Conservation (phyloP, 129 eudicot species). For the Mikania micrantha region DNA sequence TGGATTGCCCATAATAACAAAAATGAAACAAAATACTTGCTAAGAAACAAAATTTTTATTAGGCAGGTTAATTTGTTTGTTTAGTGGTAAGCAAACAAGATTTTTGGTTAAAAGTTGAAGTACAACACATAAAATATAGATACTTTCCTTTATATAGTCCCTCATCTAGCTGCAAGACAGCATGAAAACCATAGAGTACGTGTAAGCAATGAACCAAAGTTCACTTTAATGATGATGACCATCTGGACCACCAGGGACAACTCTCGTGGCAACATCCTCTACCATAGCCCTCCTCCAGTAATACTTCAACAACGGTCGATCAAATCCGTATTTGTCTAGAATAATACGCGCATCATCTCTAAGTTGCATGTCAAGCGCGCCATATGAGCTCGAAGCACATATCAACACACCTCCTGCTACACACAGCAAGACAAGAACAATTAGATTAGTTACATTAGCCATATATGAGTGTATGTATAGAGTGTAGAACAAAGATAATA, state of each 20-base stretch:
- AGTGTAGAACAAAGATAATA: not conserved
- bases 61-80: no score
- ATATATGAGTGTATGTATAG: slow-evolving; percentile 5
- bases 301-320: slow-evolving; percentile 30
- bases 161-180: slow-evolving; percentile 15
- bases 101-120: not conserved
- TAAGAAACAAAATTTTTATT: no score
- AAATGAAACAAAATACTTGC: no score
- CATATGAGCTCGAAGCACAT: slow-evolving; percentile 12
- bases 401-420: slow-evolving; percentile 15
- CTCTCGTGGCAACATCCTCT: slow-evolving; percentile 22
- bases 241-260: slow-evolving; percentile 52
- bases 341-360: slow-evolving; percentile 17
- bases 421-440: slow-evolving; percentile 8
- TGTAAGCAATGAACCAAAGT: slow-evolving; percentile 2
- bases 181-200: not conserved
- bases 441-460: slow-evolving; percentile 16
- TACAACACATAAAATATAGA: slow-evolving; percentile 6
- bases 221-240: slow-evolving; percentile 38
- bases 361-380: slow-evolving; percentile 12
- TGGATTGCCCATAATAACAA: no score
- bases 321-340: slow-evolving; percentile 30
- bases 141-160: not conserved
- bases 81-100: not conserved
- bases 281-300: slow-evolving; percentile 37